phyloP scores from a whole-genome alignment of 169 alveolate genomes.

The Perkinsus marinus region DNA sequence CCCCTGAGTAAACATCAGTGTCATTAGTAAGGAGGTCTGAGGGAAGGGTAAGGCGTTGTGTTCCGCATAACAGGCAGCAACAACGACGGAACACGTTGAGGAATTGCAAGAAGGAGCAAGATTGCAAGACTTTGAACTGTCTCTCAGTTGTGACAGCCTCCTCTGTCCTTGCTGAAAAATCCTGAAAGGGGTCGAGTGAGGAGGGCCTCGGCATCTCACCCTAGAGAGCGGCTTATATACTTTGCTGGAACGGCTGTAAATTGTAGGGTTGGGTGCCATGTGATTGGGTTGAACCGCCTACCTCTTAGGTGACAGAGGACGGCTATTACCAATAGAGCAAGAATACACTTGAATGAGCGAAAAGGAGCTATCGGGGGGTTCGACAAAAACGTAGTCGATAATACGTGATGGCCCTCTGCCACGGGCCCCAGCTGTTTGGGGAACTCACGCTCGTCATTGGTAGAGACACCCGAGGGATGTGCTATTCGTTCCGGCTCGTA shows the following conservation, averaged over 20 bases:
- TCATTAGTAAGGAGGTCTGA: neutral
- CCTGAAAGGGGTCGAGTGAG: neutral
- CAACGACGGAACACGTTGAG: neutral
- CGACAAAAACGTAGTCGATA: too few species aligned
- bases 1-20: too few species aligned
- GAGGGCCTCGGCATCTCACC: neutral
- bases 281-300: neutral
- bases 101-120: neutral
- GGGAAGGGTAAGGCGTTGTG: neutral
- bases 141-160: neutral
- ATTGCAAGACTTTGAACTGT: neutral
- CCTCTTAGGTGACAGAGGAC: neutral
- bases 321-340: neutral
- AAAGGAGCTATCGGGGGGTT: neutral
- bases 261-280: neutral
- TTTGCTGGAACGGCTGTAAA: neutral
- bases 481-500: neutral
- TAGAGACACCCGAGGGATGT: neutral
- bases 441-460: too few species aligned
- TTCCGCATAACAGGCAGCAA: neutral
- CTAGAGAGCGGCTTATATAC: neutral
- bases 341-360: neutral
- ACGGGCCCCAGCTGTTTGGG: too few species aligned
- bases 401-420: too few species aligned
- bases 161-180: neutral